Evolutionary conservation across 1,284 basidiomycete genomes (phyloP), one percentile per base, ranked within the genome.

Genomic region (Leccinum fallax): DNA sequence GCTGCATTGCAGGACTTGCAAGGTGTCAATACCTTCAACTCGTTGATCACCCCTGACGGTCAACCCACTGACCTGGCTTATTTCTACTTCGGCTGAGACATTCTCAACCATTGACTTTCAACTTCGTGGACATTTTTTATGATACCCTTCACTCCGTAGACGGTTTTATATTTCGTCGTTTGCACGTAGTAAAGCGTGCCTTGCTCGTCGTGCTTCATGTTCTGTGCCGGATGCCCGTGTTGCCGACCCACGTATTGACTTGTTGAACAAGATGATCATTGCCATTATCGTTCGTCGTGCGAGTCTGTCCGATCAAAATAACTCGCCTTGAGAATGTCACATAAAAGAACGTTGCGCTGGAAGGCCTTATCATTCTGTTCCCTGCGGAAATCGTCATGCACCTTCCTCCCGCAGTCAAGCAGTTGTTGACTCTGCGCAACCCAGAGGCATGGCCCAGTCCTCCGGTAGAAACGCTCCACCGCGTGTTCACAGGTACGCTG

Each of bases 341-440:
- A 58, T 67, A 68, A 63, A 61, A 61, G 32, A 34, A 43, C 49
- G 55, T 7, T 11, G 16, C 19, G 16, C 19, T 21, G 46, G 26
- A 58, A 13, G 28, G 15, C 48, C 40, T 55, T 53, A 58, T 54
- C 38, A 16, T 11, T 19, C 5, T 43, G n/a, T n/a, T 48, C 21
- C 43, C 36, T 40, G 43, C 53, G 55, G 57, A 63, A 56, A 79
- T 80, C 74, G 78, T 82, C 65, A 79, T 75, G 66, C 80, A 82
- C 51, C 74, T 84, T 7, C 78, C 82, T 2, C 74, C 79, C 6
- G 66, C 78, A 6, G 80, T 95, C 67, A 95, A 93, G 78, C 85
- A 89, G 19, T 81, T 95, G 51, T 73, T 96, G 67, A 82, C 85
- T 15, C 78, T 91, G 43, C 88, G 88, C 65, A 87, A 85, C 61